Percentiles rank a stretch among this genome's conserved stretches.
phyloP scores from a whole-genome alignment of 1,284 basidiomycete genomes.

The Anthracocystis setariae region DNA sequence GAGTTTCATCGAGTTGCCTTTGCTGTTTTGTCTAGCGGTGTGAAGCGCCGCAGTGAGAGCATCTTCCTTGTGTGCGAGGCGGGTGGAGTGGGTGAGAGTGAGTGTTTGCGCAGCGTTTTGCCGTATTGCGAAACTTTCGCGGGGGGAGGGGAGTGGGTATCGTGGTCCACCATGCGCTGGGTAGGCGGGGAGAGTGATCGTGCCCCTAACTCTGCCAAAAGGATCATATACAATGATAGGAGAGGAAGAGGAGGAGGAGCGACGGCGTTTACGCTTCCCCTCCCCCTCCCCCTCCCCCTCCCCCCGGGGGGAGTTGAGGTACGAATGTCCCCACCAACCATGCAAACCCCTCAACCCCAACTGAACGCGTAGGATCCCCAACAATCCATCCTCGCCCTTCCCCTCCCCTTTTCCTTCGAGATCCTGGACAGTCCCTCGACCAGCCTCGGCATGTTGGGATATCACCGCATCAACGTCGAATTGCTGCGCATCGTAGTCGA shows the following conservation, averaged over 20 bases:
- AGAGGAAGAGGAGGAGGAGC: conserved; percentile 2
- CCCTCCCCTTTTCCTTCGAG: background rate
- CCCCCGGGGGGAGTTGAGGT: conserved; percentile 5
- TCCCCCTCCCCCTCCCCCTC: background rate
- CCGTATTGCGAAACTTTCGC: conserved; percentile 19
- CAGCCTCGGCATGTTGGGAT: too few species aligned
- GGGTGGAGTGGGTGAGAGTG: background rate
- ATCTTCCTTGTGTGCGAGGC: too few species aligned
- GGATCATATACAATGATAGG: conserved; percentile 28
- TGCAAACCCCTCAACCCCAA: conserved; percentile 19
- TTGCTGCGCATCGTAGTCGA: conserved; percentile 11
- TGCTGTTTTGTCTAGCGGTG: too few species aligned
- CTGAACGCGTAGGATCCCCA: conserved; percentile 12
- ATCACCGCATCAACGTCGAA: conserved; percentile 1
- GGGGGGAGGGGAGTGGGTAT: conserved; percentile 20
- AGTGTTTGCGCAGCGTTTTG: background rate
- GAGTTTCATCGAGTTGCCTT: too few species aligned
- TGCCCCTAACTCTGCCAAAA: conserved; percentile 27
- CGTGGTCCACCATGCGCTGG: conserved; percentile 9
- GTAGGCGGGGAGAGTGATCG: conserved; percentile 13
- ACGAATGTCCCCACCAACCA: conserved; percentile 30
- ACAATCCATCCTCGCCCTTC: conserved; percentile 6
- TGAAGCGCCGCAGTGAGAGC: too few species aligned
- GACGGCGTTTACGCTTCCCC: conserved; percentile 10
- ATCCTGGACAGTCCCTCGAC: too few species aligned